Percentiles rank a stretch among this genome's conserved stretches.
phyloP scores from a whole-genome alignment of 2,329 filamentous ascomycete species.

The Bipolaris bicolor region DNA sequence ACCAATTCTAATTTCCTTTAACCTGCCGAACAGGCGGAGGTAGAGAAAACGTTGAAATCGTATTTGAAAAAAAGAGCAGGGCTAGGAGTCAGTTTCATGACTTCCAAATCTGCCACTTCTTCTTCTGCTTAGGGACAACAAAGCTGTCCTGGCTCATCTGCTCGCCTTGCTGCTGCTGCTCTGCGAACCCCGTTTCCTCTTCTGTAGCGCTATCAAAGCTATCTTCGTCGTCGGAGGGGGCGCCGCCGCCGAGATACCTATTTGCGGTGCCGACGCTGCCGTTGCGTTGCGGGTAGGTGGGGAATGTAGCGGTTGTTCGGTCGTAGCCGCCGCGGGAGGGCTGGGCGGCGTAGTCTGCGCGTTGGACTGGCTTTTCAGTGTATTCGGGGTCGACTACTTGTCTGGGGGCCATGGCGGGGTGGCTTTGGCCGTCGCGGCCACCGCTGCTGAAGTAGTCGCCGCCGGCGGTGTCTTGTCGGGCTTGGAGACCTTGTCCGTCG shows the following conservation, averaged over 20 bases:
- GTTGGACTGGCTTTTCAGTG: constrained; percentile 18
- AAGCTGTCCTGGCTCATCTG: constrained; percentile 41
- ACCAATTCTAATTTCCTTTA: not conserved
- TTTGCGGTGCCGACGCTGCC: constrained; percentile 39
- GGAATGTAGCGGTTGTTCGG: constrained; percentile 26
- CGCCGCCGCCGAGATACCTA: constrained; percentile 37
- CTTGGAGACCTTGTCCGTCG: constrained; percentile 35
- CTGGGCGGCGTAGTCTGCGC: constrained; percentile 27
- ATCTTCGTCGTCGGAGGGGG: constrained; percentile 39
- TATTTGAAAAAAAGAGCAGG: not conserved
- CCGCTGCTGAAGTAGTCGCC: constrained; percentile 41
- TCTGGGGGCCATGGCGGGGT: constrained; percentile 13
- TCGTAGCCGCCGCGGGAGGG: constrained; percentile 30
- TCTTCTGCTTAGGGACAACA: constrained; percentile 48
- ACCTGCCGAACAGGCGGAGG: too few relatives aligned
- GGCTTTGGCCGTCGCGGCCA: constrained; percentile 23
- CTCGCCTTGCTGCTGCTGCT: constrained; percentile 36
- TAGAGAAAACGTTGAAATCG: not conserved
- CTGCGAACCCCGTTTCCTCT: constrained; percentile 31
- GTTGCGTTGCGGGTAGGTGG: constrained; percentile 26
- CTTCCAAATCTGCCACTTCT: constrained; percentile 48
- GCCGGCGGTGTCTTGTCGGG: constrained; percentile 34
- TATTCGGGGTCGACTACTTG: constrained; percentile 17
- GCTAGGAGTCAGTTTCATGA: constrained; percentile 1
- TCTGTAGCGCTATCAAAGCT: constrained; percentile 34